Base-by-base conservation (phyloP, 148 eudicot species). In the Chenopodium quinoa region DNA sequence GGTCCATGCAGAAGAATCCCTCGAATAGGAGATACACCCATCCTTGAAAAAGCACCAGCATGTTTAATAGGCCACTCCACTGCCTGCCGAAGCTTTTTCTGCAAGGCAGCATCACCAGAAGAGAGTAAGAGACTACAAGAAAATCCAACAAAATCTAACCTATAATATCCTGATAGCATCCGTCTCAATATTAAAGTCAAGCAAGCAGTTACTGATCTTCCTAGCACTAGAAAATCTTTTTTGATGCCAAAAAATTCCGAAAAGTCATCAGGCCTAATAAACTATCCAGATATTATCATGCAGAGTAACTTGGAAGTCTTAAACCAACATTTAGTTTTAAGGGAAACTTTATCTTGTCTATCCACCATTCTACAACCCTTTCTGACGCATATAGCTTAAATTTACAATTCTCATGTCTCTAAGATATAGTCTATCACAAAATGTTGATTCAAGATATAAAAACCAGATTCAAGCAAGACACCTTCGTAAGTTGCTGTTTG, bases 1-100 rank as follows among this genome's bases (percentile, higher is more conserved):
- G 99, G 99, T 69, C 99, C 99, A 83, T 96, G 98, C 75, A 96
- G 92, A 84, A 96, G 99, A 78, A 96, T 88, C 56, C 99, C 99
- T 37, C 93, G 92, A 54, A 88, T 22, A 40, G 99, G 98, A 60
- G 94, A 88, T 70, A 90, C 85, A 68, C 98, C 93, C 81, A 96
- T 84, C 88, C 95, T 92, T 80, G 91, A 66, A 88, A 93, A 96
- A 46, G 88, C 89, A 83, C 82, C 85, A 78, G 93, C 86, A 82
- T 93, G 98, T 89, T 89, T 92, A 72, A 93, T 82, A 79, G 98
- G 99, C 99, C 98, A 96, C 90, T 96, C 99, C 88, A 96, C 98
- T 78, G 99, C 97, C 89, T 92, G 98, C 90, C 86, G 91, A 79
- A 96, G 97, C 88, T 96, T 96, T 80, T 90, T 96, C 99, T 93